Evolutionary conservation across 768 basidiomycete genomes (phyloP).

Genomic region (Gyrodon lividus): DNA sequence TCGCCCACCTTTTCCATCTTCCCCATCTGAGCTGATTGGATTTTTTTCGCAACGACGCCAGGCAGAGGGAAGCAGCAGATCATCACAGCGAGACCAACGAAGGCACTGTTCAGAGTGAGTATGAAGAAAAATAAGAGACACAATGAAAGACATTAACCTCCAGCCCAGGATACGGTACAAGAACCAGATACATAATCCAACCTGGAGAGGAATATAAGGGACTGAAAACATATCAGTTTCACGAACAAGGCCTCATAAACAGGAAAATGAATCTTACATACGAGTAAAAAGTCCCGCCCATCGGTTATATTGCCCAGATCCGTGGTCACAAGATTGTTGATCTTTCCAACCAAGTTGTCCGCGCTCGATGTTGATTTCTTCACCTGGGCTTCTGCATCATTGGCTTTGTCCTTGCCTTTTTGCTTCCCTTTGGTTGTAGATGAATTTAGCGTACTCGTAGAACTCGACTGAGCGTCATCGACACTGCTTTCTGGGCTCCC

Average conservation of each 20-base stretch:
- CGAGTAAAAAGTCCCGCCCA: slow-evolving; percentile 17
- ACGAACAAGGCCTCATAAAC: neutral
- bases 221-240: neutral
- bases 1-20: slow-evolving; percentile 44
- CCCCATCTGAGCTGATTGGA: slow-evolving; percentile 47
- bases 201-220: slow-evolving; percentile 10
- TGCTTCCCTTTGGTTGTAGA: slow-evolving; percentile 2
- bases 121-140: neutral
- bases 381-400: neutral
- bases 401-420: neutral
- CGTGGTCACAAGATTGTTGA: slow-evolving; percentile 74
- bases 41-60: slow-evolving; percentile 48
- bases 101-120: slow-evolving; percentile 26
- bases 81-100: slow-evolving; percentile 53
- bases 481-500: slow-evolving; percentile 3
- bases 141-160: slow-evolving; percentile 20
- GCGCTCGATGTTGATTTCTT: slow-evolving; percentile 18
- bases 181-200: slow-evolving; percentile 38
- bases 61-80: slow-evolving; percentile 57
- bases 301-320: slow-evolving; percentile 17
- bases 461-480: neutral
- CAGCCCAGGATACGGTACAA: slow-evolving; percentile 49
- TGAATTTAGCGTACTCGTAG: neutral
- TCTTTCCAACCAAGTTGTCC: slow-evolving; percentile 64
- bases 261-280: neutral